Percentiles rank a stretch among this genome's conserved stretches.
These are phyloP conservation scores for Copromyces sp. DNA, from an alignment of 495 filamentous ascomycete species.

Conservation along the genomic window DNA sequence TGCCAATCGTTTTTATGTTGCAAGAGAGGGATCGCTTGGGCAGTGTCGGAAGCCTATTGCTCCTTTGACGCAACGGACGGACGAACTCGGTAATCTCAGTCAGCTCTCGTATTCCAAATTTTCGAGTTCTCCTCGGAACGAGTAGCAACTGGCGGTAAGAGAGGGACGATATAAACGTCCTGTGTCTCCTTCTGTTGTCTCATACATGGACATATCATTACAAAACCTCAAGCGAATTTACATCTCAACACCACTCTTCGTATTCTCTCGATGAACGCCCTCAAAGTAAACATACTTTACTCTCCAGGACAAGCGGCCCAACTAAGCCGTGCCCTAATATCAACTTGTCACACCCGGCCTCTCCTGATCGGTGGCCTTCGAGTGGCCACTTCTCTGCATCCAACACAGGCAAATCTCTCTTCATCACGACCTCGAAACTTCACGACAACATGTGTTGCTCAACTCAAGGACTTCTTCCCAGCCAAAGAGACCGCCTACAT, in stretches of 20 bases:
- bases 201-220: not conserved
- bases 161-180: not conserved
- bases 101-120: not conserved
- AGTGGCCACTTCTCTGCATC: conserved; percentile 3
- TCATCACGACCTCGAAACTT: conserved; percentile 20
- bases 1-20: not conserved
- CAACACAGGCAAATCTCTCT: not conserved
- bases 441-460: conserved; percentile 29
- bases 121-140: not conserved
- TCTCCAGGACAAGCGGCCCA: conserved; percentile 25
- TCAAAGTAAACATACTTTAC: conserved; percentile 23
- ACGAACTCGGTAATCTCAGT: not conserved
- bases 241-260: not conserved
- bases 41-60: not conserved
- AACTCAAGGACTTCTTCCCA: conserved; percentile 38
- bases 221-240: not conserved
- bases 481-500: conserved; percentile 37
- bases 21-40: not conserved
- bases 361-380: conserved; percentile 16
- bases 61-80: not conserved
- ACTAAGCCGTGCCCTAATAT: conserved; percentile 19
- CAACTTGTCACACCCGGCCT: conserved; percentile 9
- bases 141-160: not conserved
- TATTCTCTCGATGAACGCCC: conserved; percentile 15
- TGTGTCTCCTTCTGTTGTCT: not conserved